Evolutionary conservation across 257 asterid species (phyloP), one percentile per base, ranked within the genome.

Genomic region (Solanum pinnatisectum): DNA sequence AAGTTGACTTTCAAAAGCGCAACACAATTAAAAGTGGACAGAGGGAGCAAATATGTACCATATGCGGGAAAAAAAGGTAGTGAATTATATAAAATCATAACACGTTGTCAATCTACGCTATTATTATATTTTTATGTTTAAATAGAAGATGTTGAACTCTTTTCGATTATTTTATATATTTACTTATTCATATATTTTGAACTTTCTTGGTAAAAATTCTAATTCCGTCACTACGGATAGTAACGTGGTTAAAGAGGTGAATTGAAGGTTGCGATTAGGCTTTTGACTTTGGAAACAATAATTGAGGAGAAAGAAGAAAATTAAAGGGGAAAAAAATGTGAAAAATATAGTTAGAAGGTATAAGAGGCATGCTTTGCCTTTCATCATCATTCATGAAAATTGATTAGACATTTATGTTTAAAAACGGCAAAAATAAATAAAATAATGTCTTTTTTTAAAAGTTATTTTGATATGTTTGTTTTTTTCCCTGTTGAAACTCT

Each of bases 201-300:
- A 18, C 0, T 56, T 56, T 56, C 0, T 56, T 56, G 18, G n/a
- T 56, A 0, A 56, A 56, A 56, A 56, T 56, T 56, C 4, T 23
- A 8, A 56, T 2, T 56, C n/a, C 4, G 10, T 2, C 4, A 9
- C 3, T 2, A 3, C 4, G 0, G 4, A 52, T 20, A 18, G 10
- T 56, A 20, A 15, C 1, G 39, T 44, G 39, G 39, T 42, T n/a
- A 40, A 81, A 81, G 40, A 49, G 70, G 70, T 36, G 87, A 68
- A 42, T 46, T 33, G 9, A 44, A 67, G 37, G 39, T 60, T 22
- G 35, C 18, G 33, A 42, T 32, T 33, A 30, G 87, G 87, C 44
- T 63, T 79, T 65, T 67, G 59, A 77, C 35, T 33, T 42, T 5
- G 6, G 56, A 40, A 10, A 32, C 20, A 49, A 65, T 33, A 85